These are phyloP conservation scores for Tripterygium wilfordii DNA, from an alignment of 177 flowering plant species.

Conservation along the genomic window DNA sequence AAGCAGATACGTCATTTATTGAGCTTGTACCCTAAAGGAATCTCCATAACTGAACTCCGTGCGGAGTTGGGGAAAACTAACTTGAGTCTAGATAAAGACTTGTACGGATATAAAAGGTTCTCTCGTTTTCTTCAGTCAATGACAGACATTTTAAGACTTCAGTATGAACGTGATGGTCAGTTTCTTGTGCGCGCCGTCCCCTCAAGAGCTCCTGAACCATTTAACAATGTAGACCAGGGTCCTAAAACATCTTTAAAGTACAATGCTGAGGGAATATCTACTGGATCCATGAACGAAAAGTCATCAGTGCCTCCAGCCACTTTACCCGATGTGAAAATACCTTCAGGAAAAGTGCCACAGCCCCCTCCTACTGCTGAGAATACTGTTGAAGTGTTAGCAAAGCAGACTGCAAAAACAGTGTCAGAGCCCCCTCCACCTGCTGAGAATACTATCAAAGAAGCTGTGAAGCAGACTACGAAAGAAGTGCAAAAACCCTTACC, in stretches of 20 bases:
- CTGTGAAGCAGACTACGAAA: slow-evolving; percentile 1
- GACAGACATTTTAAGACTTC: slow-evolving; percentile 48
- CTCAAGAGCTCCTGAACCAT: slow-evolving; percentile 20
- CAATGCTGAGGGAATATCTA: slow-evolving; percentile 8
- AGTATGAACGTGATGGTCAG: slow-evolving; percentile 29
- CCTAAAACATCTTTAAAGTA: slow-evolving; percentile 1
- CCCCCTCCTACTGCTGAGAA: too few species aligned
- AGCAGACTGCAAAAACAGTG: too few species aligned
- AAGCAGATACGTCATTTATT: slow-evolving; percentile 45
- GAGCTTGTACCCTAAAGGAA: slow-evolving; percentile 49
- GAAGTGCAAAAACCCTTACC: slow-evolving; percentile 10
- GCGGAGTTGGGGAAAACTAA: slow-evolving; percentile 33
- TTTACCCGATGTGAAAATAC: not conserved
- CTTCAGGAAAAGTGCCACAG: slow-evolving; percentile 1
- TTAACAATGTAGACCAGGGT: slow-evolving; percentile 7
- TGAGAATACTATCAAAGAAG: slow-evolving; percentile 6
- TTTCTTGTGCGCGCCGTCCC: slow-evolving; percentile 23
- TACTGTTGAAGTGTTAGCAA: too few species aligned
- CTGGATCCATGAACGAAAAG: slow-evolving; percentile 9
- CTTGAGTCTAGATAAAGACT: slow-evolving; percentile 43
- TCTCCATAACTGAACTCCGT: slow-evolving; percentile 47
- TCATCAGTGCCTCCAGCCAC: slow-evolving; percentile 1
- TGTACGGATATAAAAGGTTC: slow-evolving; percentile 72
- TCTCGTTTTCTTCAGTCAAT: slow-evolving; percentile 54
- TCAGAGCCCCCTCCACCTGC: too few species aligned